phyloP scores from a whole-genome alignment of 2,329 filamentous ascomycete genomes.

The Tolypocladium sp. region DNA sequence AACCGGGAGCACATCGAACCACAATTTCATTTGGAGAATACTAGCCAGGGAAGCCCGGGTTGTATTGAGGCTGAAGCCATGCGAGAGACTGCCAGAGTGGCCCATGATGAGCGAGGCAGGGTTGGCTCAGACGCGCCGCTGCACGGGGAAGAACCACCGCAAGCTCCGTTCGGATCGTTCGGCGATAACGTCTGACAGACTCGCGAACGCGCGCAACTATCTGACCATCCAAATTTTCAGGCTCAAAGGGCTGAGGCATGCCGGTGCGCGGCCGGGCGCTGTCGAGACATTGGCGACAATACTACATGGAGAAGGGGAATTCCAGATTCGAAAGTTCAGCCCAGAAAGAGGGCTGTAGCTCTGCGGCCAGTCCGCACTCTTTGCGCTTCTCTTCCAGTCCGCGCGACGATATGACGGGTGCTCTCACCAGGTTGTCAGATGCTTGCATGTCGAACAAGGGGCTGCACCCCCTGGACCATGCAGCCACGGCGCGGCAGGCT shows the following conservation, averaged over 20 bases:
- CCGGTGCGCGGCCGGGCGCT: no score
- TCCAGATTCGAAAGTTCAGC: neutral
- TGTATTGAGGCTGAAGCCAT: neutral
- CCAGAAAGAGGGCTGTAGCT: no score
- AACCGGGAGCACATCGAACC: neutral
- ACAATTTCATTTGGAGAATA: neutral
- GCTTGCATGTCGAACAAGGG: slow-evolving; percentile 4
- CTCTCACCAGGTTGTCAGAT: neutral
- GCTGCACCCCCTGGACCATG: neutral
- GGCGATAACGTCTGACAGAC: neutral
- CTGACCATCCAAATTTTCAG: neutral
- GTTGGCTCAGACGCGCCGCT: neutral
- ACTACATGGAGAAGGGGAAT: neutral
- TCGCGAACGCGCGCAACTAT: neutral
- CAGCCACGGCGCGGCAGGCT: slow-evolving; percentile 1
- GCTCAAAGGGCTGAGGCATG: neutral
- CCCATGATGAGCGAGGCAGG: neutral
- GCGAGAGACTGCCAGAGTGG: neutral
- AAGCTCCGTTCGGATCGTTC: neutral
- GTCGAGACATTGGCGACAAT: neutral
- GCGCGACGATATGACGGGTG: neutral
- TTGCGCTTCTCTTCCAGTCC: neutral
- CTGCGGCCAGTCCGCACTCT: neutral
- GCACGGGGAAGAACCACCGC: no score
- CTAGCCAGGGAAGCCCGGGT: neutral